Evolutionary conservation across 345 rosid species (phyloP), one percentile per base, ranked within the genome.

Genomic region (Turritis glabra): DNA sequence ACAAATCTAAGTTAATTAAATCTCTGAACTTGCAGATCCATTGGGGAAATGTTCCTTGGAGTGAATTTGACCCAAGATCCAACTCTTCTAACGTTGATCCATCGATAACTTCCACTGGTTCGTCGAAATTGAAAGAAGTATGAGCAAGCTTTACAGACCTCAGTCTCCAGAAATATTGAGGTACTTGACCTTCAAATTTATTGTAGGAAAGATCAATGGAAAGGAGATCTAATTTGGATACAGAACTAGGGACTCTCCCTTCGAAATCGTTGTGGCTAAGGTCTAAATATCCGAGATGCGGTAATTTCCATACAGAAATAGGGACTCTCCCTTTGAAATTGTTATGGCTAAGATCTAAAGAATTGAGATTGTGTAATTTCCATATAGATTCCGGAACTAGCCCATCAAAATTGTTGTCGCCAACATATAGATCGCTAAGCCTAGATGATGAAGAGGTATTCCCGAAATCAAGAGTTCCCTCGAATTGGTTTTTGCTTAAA

Each of bases 141-240:
- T 71, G 56, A 33, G 74, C 58, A 69, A 69, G 63, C 1, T 5
- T 0, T 3, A 18, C 18, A 17, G 0, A 3, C 0, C 0, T n/a
- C n/a, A n/a, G n/a, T n/a, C 4, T 29, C 73, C 64, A 29, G 1
- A 56, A 10, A 23, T 2, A 13, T 5, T 7, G 11, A 3, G 64
- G 64, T 41, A 43, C 52, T 56, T 56, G 54, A 59, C 75, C 58
- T 35, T 70, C 44, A 0, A 87, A 66, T 4, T n/a, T 48, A 32
- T 87, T 87, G 53, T 46, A n/a, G 0, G 87, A 85, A 35, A 82
- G 9, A 10, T 80, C 70, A 40, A 87, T n/a, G 25, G 2, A 1
- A 18, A 0, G 2, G 18, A 82, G 69, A 15, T 65, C 57, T 30
- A 54, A 12, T 18, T 43, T 68, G 1, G 72, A 67, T 48, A 67